Evolutionary conservation across 2,329 filamentous ascomycete genomes (phyloP).

Genomic region (Aureobasidium lini): DNA sequence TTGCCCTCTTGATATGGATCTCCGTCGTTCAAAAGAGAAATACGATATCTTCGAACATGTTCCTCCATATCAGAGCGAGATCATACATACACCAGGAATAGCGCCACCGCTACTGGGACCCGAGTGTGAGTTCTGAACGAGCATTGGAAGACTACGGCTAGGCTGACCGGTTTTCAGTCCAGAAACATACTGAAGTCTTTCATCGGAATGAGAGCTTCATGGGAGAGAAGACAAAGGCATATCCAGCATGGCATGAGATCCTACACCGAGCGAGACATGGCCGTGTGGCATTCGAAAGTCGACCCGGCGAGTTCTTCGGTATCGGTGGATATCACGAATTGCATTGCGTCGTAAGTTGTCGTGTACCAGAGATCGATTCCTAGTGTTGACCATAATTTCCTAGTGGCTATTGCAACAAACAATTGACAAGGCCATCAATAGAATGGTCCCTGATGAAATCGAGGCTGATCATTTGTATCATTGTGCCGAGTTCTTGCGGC

Average conservation of each 20-base stretch:
- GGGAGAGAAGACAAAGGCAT: background rate
- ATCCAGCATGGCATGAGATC: background rate
- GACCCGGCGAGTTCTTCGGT: background rate
- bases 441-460: background rate
- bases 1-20: background rate
- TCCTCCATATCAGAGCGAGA: background rate
- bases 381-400: background rate
- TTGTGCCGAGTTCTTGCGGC: background rate
- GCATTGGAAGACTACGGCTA: background rate
- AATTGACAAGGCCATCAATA: background rate
- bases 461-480: background rate
- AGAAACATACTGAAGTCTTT: background rate
- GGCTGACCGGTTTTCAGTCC: background rate
- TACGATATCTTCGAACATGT: background rate
- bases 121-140: background rate
- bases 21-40: background rate
- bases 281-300: background rate
- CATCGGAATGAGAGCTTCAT: background rate
- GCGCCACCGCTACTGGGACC: background rate
- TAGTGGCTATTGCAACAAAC: background rate
- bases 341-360: background rate
- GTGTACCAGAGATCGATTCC: background rate
- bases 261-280: background rate
- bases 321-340: background rate
- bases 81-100: background rate